Evolutionary conservation across 441 rosid genomes (phyloP), one percentile per base, ranked within the genome.

Genomic region (Adansonia rubrostipa): DNA sequence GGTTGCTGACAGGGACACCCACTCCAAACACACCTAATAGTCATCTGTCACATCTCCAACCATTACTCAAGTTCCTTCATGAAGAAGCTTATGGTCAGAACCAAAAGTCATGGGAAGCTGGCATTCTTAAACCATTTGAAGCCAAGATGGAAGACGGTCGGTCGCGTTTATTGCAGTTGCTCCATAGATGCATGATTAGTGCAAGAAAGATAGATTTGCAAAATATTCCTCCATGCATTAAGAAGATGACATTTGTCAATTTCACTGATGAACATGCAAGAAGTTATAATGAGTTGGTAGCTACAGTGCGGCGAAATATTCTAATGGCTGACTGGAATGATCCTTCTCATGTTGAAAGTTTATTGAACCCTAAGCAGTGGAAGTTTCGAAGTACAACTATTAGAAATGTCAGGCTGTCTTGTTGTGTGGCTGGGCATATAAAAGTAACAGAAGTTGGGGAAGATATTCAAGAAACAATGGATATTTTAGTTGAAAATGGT

Each of bases 311-410:
- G 76, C 91, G 98, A 71, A 96, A 96, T 80, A 88, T 96, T 80
- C 85, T 96, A 69, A 89, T 89, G 89, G 98, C 98, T 81, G 99
- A 96, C 83, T 96, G 99, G 99, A 96, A 93, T 79, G 99, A 96
- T 86, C 99, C 99, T 57, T 91, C 98, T 75, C 99, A 96, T 82
- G 89, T 96, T 78, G 98, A 96, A 90, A 96, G 99, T 83, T 88
- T 96, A 86, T 91, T 94, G 73, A 96, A 94, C 84, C 90, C 92
- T 60, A 96, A 91, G 88, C 98, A 94, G 85, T 94, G 99, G 98
- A 96, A 96, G 80, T 88, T 85, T 80, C 92, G 99, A 71, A 84
- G 88, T 76, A 78, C 85, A 71, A 91, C 97, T 36, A 85, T 96
- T 48, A 86, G 84, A 77, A 96, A 94, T 85, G 91, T 96, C 56